phyloP scores from a whole-genome alignment of 2,329 filamentous ascomycete species.

The Fonsecaea pugnacius region DNA sequence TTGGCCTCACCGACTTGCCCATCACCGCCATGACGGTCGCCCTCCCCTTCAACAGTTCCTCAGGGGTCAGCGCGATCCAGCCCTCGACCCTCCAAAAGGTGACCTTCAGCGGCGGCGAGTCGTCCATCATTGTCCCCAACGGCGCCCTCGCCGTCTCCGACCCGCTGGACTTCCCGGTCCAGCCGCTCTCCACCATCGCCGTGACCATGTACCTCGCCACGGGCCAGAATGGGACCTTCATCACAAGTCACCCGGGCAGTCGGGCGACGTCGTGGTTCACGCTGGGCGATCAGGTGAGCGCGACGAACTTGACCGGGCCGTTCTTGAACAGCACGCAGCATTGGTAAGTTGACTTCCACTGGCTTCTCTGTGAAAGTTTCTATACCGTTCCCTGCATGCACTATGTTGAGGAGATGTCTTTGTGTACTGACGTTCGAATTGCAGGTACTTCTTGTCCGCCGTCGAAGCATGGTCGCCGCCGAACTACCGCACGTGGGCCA shows the following conservation, averaged over 20 bases:
- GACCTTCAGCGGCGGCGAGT: conserved; percentile 61
- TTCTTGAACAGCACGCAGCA: conserved; percentile 47
- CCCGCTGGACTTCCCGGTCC: conserved; percentile 60
- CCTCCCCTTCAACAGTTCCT: conserved; percentile 58
- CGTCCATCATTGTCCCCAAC: conserved; percentile 58
- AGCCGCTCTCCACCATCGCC: conserved; percentile 58
- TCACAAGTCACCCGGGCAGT: conserved; percentile 69
- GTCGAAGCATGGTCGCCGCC: conserved; percentile 60
- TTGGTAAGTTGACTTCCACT: conserved; percentile 42
- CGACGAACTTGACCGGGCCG: conserved; percentile 53
- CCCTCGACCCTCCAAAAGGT: conserved; percentile 57
- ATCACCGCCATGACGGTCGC: conserved; percentile 65
- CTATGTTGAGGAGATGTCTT: no score
- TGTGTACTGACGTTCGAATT: conserved; percentile 15
- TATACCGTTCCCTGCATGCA: no score
- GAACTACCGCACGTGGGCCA: conserved; percentile 52
- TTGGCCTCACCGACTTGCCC: conserved; percentile 63
- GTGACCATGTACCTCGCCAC: conserved; percentile 62
- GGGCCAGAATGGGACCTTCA: conserved; percentile 61
- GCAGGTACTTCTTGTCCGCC: conserved; percentile 64
- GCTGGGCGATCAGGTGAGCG: conserved; percentile 60
- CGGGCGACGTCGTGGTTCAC: conserved; percentile 66
- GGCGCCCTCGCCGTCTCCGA: conserved; percentile 66
- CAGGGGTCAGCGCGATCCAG: conserved; percentile 60
- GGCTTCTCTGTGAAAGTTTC: neutral